Base-by-base conservation (phyloP, 768 basidiomycete species). In the Lentinus tigrinus region DNA sequence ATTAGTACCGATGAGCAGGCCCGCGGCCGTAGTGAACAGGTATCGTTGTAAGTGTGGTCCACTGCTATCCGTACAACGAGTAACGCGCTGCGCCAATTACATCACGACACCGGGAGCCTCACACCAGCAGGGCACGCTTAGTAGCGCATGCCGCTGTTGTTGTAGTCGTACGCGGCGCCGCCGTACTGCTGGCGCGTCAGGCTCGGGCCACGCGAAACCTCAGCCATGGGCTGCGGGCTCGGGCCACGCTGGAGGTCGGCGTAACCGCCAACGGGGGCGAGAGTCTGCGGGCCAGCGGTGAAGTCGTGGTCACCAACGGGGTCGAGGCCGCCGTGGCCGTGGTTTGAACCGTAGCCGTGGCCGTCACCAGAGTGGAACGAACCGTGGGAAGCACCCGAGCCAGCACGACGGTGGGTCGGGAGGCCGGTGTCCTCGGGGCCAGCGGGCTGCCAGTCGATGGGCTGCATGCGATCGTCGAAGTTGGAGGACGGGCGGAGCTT, bases 391-490 rank as follows among this genome's bases (percentile, higher is more conserved):
- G 82, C 81, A 54, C 73, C 77, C 23, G 89, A 89, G 40, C 74
- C 72, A 52, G 81, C 82, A 63, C 83, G 83, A 64, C 77, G 83
- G 56, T 74, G 72, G 46, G 77, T 75, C 26, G 84, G 74, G 48
- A 79, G 70, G 57, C 72, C 79, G 34, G 64, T 52, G 54, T 82
- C 79, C 8, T 80, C 80, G 3, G 75, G 75, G 52, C 68, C 74
- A 44, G 81, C 79, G n/a, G 90, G 89, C 68, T 89, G 84, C 91
- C 90, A 94, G 75, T 93, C 86, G 69, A 94, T 91, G 59, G 93
- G 92, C 58, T 89, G 84, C 76, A 95, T 83, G 63, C 92, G 90
- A 60, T 85, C 84, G 65, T 91, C 89, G 70, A 94, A 94, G 65
- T 83, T 81, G 67, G 83, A 79, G 28, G 92, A 93, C 56, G 88